Evolutionary conservation across 192 early-diverging fungal species (phyloP), one percentile per base, ranked within the genome.

Genomic region (Pilaira anomala): DNA sequence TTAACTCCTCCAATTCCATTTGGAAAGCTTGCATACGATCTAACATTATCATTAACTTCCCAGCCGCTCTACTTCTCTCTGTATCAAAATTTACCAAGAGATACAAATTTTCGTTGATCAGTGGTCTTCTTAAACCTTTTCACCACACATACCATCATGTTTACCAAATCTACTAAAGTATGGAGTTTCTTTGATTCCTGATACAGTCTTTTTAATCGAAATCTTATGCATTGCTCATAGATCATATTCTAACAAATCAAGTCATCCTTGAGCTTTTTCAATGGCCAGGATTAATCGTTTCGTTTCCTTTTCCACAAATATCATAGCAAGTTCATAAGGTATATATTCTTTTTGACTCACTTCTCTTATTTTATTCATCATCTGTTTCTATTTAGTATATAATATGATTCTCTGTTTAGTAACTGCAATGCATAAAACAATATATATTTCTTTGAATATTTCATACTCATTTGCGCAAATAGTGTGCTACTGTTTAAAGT

Each of bases 21-120:
- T 83, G 79, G 55, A 81, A 79, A 1, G 76, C 69, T 1, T 78
- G 76, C 68, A 83, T 57, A 41, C 76, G 63, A 60, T 68, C 77
- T 11, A 81, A 48, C 41, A 75, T 73, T 2, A 72, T 30, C 26
- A 78, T 63, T 7, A 83, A 42, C 56, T 73, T 67, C 12, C 64
- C 48, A 9, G 78, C 71, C 0, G 79, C 76, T 3, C 57, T 60
- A 9, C 70, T 70, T 24, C 82, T 73, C 29, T 83, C 73, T 2
- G 16, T 16, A 29, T 78, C 79, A 50, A 79, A 68, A 18, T 66
- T 40, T 14, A 53, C 36, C 8, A 83, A 39, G 1, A 83, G 45
- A 2, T 51, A 48, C 1, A 83, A 24, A 62, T 83, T 83, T 14
- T 79, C 69, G 11, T 66, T 36, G 11, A 78, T 66, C 5, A 76